Conservation (phyloP, 208 protist genomes). For the Phytomonas sp. region DNA sequence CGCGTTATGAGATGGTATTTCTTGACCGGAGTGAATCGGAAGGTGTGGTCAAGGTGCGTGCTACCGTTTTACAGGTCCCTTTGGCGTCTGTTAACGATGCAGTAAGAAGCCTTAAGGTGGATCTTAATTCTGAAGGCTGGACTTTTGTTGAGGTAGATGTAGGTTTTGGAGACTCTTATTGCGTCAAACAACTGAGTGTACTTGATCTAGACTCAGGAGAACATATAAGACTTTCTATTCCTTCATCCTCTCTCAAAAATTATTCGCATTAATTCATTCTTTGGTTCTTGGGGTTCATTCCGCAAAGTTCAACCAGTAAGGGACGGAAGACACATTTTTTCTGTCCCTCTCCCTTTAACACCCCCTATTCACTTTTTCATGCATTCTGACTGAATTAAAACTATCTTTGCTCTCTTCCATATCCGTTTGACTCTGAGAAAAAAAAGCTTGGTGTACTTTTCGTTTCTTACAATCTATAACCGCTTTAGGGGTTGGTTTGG, state of each 20-base stretch:
- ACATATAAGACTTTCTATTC: background rate
- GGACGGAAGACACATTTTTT: background rate
- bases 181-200: conserved; percentile 12
- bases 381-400: background rate
- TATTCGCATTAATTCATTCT: background rate
- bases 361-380: background rate
- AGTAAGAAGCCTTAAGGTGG: conserved; percentile 28
- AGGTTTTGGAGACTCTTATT: conserved; percentile 21
- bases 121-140: conserved; percentile 54
- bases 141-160: conserved; percentile 24
- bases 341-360: background rate
- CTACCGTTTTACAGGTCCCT: background rate
- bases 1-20: conserved; percentile 22
- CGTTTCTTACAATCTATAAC: background rate
- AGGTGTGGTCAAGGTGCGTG: background rate
- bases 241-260: background rate
- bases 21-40: background rate
- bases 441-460: background rate
- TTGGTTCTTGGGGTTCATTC: background rate
- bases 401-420: background rate
- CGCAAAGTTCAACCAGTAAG: background rate
- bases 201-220: background rate
- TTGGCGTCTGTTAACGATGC: background rate
- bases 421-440: background rate
- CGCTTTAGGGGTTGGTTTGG: background rate